These are phyloP conservation scores for Linderniella brevidens DNA, from an alignment of 257 asterid genomes.

Conservation along the genomic window DNA sequence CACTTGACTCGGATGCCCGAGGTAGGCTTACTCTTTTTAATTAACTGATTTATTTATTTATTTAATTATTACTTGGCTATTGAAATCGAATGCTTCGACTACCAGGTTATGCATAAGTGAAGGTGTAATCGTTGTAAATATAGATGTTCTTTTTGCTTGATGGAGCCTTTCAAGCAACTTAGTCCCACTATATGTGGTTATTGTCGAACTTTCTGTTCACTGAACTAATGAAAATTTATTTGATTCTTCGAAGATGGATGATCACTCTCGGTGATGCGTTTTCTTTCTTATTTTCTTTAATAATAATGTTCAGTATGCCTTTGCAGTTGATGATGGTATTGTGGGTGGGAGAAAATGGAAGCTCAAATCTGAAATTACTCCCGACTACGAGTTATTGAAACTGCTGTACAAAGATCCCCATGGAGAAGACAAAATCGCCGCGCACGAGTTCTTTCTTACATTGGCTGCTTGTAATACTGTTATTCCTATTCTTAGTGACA, in stretches of 20 bases:
- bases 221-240: no score
- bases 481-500: conserved; percentile 58
- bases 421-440: conserved; percentile 61
- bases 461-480: conserved; percentile 94
- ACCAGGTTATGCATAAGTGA: no score
- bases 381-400: conserved; percentile 58
- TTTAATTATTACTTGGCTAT: no score
- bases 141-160: no score
- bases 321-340: conserved; percentile 29
- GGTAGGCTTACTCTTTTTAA: conserved; percentile 26
- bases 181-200: no score
- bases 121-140: no score
- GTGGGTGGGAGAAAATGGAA: conserved; percentile 43
- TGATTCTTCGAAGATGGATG: no score
- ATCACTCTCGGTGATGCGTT: not conserved
- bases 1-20: conserved; percentile 24
- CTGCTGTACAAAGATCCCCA: conserved; percentile 45
- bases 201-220: no score
- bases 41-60: no score
- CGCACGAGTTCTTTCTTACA: conserved; percentile 78
- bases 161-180: no score
- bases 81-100: no score
- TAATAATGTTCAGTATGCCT: conserved; percentile 4
- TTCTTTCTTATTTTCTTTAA: not conserved
- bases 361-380: conserved; percentile 49